Evolutionary conservation across 768 basidiomycete genomes (phyloP), one percentile per base, ranked within the genome.

Genomic region (Auricularia heimuer): DNA sequence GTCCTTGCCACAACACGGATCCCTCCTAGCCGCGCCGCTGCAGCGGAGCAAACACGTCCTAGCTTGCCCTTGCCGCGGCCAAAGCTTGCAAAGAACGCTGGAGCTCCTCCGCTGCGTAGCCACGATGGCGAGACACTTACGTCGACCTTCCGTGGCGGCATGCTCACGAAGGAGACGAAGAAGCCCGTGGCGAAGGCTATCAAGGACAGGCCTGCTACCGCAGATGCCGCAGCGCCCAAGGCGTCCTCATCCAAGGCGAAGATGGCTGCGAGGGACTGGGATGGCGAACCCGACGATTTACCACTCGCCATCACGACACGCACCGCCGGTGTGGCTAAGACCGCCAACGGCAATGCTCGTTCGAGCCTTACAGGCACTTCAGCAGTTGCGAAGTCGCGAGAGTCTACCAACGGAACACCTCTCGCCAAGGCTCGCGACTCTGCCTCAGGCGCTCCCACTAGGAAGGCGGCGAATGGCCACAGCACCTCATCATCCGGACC

Each of bases 21-120:
- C 18, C 6, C 24, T 10, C 18, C 56, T 11, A 60, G 56, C 47
- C 47, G 47, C 47, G 47, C 47, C 6, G 47, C 47, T 16, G 47
- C 11, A 74, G 42, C 76, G 67, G 3, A 63, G 67, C 51, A 63
- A 67, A 0, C 72, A 73, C 54, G 67, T 76, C 33, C 74, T 75
- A 24, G 71, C 71, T 44, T 77, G 84, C 54, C 73, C 89, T 61
- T 45, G 47, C 11, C 47, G 18, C 47, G 56, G 56, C 56, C 56
- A 14, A 60, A 60, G 56, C 56, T 60, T 24, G 34, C 24, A 14
- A 60, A 60, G 56, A 33, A 14, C 56, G 56, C 56, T 34, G 56
- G 16, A 10, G 56, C 56, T 10, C 56, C 56, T 6, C 24, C 56
- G 2, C 14, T 33, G 24, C 56, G 56, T 29, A 60, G 56, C 24